Conservation (phyloP, 352 stramenopile genomes). For the Bremia lactucae region DNA sequence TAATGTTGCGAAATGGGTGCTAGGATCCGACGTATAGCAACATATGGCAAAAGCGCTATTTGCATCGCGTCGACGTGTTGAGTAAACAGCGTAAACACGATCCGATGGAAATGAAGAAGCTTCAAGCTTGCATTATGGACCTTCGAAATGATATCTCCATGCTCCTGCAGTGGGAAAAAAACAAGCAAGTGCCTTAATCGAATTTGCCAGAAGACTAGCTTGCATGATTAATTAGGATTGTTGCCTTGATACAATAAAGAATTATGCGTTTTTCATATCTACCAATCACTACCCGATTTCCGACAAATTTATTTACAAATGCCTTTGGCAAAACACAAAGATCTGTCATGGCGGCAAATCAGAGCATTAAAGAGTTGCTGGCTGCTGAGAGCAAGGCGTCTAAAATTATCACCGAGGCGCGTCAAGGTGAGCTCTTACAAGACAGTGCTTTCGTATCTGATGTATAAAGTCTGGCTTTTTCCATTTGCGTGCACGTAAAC, state of each 20-base stretch:
- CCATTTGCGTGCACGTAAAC: not conserved
- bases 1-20: not conserved
- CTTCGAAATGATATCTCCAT: constrained; percentile 53
- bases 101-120: constrained; percentile 26
- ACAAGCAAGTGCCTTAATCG: constrained; percentile 10
- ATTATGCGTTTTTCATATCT: not conserved
- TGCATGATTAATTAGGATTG: too few species aligned
- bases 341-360: constrained; percentile 64
- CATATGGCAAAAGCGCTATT: constrained; percentile 72
- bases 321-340: too few species aligned
- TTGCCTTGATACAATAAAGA: too few species aligned
- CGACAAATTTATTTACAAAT: constrained; percentile 1
- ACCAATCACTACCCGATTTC: constrained; percentile 4
- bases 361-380: constrained; percentile 87
- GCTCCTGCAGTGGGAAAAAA: constrained; percentile 42
- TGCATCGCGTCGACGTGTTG: constrained; percentile 26
- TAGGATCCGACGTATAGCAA: constrained; percentile 75
- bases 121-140: constrained; percentile 36
- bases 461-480: not conserved
- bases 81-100: constrained; percentile 49
- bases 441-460: too few species aligned
- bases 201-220: constrained; percentile 7
- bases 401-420: constrained; percentile 83
- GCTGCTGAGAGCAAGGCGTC: constrained; percentile 85
- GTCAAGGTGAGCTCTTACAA: constrained; percentile 45